phyloP scores from a whole-genome alignment of 2,329 filamentous ascomycete species.

The Rhinocladiella similis region DNA sequence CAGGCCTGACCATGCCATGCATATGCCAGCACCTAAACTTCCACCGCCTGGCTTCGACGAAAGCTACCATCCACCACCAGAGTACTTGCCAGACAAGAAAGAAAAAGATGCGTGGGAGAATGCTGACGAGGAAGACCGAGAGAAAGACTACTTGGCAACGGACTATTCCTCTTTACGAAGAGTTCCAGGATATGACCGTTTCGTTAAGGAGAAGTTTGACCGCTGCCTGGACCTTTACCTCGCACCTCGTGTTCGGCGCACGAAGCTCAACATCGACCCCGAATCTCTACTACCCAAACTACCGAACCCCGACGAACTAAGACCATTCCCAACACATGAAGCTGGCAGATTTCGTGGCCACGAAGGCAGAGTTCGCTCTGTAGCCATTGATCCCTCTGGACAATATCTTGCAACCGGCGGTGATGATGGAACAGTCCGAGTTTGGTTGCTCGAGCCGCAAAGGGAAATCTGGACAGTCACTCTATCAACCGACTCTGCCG shows the following conservation, averaged over 20 bases:
- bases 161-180: constrained; percentile 82
- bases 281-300: constrained; percentile 89
- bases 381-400: constrained; percentile 82
- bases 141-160: constrained; percentile 82
- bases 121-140: constrained; percentile 83
- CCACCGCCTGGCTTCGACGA: constrained; percentile 92
- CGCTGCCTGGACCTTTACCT: constrained; percentile 93
- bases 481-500: constrained; percentile 69
- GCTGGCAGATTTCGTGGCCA: constrained; percentile 87
- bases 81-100: constrained; percentile 84
- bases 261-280: constrained; percentile 94
- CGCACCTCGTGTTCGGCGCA: constrained; percentile 86
- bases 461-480: constrained; percentile 84
- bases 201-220: constrained; percentile 96
- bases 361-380: constrained; percentile 79
- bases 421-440: constrained; percentile 86
- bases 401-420: constrained; percentile 87
- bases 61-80: constrained; percentile 92
- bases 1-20: constrained; percentile 83
- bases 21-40: constrained; percentile 90
- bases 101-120: constrained; percentile 86
- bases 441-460: constrained; percentile 86
- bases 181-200: constrained; percentile 85
- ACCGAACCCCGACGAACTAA: constrained; percentile 87
- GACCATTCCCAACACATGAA: constrained; percentile 89